These are phyloP conservation scores for Trichoderma simmonsii DNA, from an alignment of 2,329 filamentous ascomycete species.

Conservation along the genomic window DNA sequence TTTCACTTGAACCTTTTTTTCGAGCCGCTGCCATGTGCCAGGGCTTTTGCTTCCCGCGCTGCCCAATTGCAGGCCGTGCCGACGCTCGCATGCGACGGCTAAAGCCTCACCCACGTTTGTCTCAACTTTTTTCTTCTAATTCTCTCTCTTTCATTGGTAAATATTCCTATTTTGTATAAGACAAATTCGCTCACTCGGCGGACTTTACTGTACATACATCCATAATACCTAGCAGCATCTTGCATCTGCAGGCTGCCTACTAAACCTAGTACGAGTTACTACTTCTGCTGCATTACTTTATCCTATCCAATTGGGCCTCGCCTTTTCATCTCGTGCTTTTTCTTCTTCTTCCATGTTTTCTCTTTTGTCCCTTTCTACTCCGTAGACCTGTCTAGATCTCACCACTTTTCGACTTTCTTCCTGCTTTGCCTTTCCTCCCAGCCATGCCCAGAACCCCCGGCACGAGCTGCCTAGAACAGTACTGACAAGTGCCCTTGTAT, in stretches of 20 bases:
- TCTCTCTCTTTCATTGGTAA: too few species aligned
- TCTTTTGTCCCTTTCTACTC: neutral
- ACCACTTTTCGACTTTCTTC: neutral
- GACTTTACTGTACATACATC: neutral
- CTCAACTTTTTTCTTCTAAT: too few species aligned
- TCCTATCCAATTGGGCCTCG: conserved; percentile 1
- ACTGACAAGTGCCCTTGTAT: too few species aligned
- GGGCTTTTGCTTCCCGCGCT: neutral
- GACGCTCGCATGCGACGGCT: neutral
- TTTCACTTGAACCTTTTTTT: neutral
- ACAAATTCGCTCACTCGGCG: conserved; percentile 6
- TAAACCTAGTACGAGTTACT: neutral
- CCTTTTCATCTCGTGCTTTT: neutral
- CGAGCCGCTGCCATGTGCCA: neutral
- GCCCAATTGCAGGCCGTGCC: conserved; percentile 1
- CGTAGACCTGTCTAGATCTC: neutral
- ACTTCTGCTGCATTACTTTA: neutral
- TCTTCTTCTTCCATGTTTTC: neutral
- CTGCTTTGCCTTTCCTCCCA: neutral
- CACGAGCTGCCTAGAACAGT: neutral
- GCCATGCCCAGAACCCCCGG: neutral
- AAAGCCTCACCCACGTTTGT: neutral
- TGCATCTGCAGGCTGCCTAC: neutral
- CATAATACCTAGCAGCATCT: neutral
- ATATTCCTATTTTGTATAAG: neutral